Percentiles rank a stretch among this genome's conserved stretches.
These are phyloP conservation scores for Apiotrichum sp. DNA, from an alignment of 1,284 basidiomycete genomes.

Conservation along the genomic window DNA sequence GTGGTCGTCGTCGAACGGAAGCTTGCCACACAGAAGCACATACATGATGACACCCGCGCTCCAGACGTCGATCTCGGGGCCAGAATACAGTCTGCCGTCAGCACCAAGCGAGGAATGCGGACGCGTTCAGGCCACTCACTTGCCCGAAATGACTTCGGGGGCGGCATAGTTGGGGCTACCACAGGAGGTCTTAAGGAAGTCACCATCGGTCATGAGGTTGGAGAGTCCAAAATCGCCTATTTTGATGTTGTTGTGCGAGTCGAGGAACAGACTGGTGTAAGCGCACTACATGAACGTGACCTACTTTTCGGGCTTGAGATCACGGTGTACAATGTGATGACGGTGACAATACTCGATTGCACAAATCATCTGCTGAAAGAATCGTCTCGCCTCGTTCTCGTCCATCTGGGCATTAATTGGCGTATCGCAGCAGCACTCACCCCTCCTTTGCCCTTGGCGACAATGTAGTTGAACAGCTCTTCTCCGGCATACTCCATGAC, in stretches of 20 bases:
- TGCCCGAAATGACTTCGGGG: slow-evolving; percentile 88
- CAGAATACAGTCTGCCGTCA: slow-evolving; percentile 64
- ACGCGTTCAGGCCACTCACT: slow-evolving; percentile 40
- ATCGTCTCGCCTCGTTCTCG: slow-evolving; percentile 73
- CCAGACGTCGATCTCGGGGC: slow-evolving; percentile 97
- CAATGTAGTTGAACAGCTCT: slow-evolving; percentile 94
- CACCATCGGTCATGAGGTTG: slow-evolving; percentile 89
- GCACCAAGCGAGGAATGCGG: slow-evolving; percentile 1
- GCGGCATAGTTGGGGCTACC: slow-evolving; percentile 95
- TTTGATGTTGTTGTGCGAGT: slow-evolving; percentile 62
- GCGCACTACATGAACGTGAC: slow-evolving; percentile 9
- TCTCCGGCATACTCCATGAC: slow-evolving; percentile 89
- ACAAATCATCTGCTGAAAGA: slow-evolving; percentile 94
- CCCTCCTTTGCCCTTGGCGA: slow-evolving; percentile 61
- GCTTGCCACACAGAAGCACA: slow-evolving; percentile 84
- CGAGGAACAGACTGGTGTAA: slow-evolving; percentile 48
- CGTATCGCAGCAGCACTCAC: slow-evolving; percentile 19
- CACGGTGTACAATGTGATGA: slow-evolving; percentile 90
- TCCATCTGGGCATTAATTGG: slow-evolving; percentile 56
- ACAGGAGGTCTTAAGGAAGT: slow-evolving; percentile 89
- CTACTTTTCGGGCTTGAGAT: slow-evolving; percentile 88
- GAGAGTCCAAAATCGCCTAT: slow-evolving; percentile 93
- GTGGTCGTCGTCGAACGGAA: slow-evolving; percentile 93
- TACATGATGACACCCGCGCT: slow-evolving; percentile 91
- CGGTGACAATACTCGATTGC: slow-evolving; percentile 92